These are phyloP conservation scores for Telfairia occidentalis DNA, from an alignment of 331 rosid genomes.

Conservation along the genomic window DNA sequence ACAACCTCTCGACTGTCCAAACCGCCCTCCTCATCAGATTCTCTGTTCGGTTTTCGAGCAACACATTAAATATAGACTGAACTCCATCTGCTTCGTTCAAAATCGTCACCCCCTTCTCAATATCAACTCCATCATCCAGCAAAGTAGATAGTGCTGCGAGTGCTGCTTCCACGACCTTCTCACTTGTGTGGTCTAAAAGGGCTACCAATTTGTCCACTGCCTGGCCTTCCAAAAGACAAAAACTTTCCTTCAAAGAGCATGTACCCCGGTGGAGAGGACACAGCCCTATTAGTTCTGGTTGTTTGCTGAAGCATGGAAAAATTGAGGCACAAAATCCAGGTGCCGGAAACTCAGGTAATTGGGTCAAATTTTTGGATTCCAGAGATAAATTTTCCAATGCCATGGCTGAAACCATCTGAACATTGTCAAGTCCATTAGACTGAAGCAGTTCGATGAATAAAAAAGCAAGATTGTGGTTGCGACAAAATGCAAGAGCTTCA, in stretches of 20 bases:
- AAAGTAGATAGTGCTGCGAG: conserved; percentile 76
- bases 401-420: conserved; percentile 82
- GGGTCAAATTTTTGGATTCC: conserved; percentile 65
- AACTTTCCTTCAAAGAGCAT: conserved; percentile 61
- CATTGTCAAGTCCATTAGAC: conserved; percentile 76
- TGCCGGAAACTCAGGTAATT: conserved; percentile 47
- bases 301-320: conserved; percentile 57
- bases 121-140: conserved; percentile 79
- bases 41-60: conserved; percentile 75
- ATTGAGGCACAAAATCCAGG: conserved; percentile 57
- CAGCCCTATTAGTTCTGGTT: conserved; percentile 49
- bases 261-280: conserved; percentile 77
- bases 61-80: conserved; percentile 60
- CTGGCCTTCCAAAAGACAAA: conserved; percentile 75
- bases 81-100: conserved; percentile 68
- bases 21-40: conserved; percentile 80
- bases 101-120: conserved; percentile 66
- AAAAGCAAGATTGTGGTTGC: conserved; percentile 47
- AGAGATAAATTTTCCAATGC: conserved; percentile 82
- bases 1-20: conserved; percentile 81
- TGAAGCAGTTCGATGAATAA: conserved; percentile 71
- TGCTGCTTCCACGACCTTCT: conserved; percentile 86
- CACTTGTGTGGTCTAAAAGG: conserved; percentile 80
- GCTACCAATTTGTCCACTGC: conserved; percentile 74
- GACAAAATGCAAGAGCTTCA: conserved; percentile 60